Evolutionary conservation across 345 rosid genomes (phyloP), one percentile per base, ranked within the genome.

Genomic region (Rhizophora apiculata): DNA sequence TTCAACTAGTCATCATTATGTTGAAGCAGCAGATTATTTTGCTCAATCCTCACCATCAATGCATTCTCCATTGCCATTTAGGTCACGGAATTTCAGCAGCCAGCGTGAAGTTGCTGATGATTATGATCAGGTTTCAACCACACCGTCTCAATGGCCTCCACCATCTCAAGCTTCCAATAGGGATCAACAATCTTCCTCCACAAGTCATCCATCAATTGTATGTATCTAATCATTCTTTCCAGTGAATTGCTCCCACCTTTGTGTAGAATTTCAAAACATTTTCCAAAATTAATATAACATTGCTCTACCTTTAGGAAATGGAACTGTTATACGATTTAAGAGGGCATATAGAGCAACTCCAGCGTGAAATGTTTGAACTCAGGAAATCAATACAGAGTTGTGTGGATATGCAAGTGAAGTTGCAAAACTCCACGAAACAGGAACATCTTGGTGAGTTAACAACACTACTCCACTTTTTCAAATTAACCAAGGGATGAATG

Each of bases 281-380:
- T 22, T 27, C 11, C 5, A 31, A 18, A 26, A 19, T 8, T 34
- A 34, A 54, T 32, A 36, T 15, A 27, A 54, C 27, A n/a, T 22
- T 56, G 31, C 19, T 62, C 20, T 19, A 53, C 43, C 52, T 53
- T 13, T 83, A 89, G 89, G 99, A 88, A 73, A 80, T 80, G 85
- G 90, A 90, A 62, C 76, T 85, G 34, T 75, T 91, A 29, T 82
- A 73, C 63, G 90, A 89, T 49, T 74, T 95, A 76, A 84, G 83
- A 76, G 84, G 79, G 24, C 90, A 92, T 21, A 84, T 95, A 74
- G 88, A 78, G 72, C 97, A 83, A 74, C 86, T 95, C 62, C 85
- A 82, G 72, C 80, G 66, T 0, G 97, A 92, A 79, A 81, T 95
- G 84, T 65, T 79, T 1, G 96, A 90, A 68, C 78, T 92, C 31